Conservation (phyloP, 352 stramenopile genomes). For the Globisporangium heterothallicum region DNA sequence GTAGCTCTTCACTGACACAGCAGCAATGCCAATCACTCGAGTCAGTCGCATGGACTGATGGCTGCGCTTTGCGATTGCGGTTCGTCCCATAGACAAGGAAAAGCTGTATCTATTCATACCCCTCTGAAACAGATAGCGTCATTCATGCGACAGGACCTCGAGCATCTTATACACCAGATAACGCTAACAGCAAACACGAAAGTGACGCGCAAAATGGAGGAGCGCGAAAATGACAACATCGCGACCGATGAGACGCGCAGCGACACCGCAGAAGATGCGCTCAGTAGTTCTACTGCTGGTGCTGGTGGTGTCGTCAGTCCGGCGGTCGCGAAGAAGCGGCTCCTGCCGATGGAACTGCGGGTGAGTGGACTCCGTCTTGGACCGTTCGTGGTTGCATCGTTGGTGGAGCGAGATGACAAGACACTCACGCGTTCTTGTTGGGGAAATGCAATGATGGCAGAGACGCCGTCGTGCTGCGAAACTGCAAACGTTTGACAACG, state of each 20-base stretch:
- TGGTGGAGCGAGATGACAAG: not conserved
- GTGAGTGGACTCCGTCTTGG: slow-evolving; percentile 28
- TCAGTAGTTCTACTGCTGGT: too few species aligned
- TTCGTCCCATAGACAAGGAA: not conserved
- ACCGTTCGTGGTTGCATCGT: not conserved
- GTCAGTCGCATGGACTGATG: not conserved
- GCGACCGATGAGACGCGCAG: too few species aligned
- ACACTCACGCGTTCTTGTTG: not conserved
- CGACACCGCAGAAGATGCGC: too few species aligned
- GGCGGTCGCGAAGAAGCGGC: slow-evolving; percentile 38
- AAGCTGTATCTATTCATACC: not conserved
- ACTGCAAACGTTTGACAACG: slow-evolving; percentile 18
- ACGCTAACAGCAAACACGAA: not conserved
- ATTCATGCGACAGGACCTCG: not conserved
- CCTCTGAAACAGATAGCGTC: not conserved
- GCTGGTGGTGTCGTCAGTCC: slow-evolving; percentile 12
- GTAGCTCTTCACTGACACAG: not conserved
- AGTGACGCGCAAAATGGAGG: too few species aligned
- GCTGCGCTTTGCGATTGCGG: not conserved
- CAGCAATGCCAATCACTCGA: too few species aligned
- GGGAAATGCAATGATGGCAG: slow-evolving; percentile 16
- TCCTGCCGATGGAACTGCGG: slow-evolving; percentile 68
- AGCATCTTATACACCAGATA: too few species aligned
- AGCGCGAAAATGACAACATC: not conserved
- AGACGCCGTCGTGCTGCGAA: slow-evolving; percentile 59